Evolutionary conservation across 108 stramenopile species (phyloP), one percentile per base, ranked within the genome.

Genomic region (Fragilariopsis cylindrus): DNA sequence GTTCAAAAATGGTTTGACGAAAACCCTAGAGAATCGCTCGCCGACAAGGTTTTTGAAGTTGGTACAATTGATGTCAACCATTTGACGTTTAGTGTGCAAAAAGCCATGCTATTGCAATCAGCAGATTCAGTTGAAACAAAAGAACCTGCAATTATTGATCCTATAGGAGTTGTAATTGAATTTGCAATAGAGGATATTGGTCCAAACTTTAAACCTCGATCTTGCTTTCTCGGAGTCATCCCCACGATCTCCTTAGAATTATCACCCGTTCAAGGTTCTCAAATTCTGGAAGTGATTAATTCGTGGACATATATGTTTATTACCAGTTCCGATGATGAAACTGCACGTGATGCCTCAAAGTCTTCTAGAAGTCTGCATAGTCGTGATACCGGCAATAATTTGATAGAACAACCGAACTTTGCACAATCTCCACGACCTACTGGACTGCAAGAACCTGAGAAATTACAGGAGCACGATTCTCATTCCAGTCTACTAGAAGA

Each of bases 181-280:
- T 81, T 91, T 69, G 94, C 88, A 30, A 65, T 95, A 7, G 90
- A 91, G 65, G 80, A 72, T 50, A 75, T 69, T 3, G 65, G 76
- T 60, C 69, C 79, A 60, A 76, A 73, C 8, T 85, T 83, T 56
- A 69, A 71, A 40, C 88, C 90, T 55, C 85, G 89, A 42, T 76
- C 83, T 56, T 94, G 90, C 72, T 76, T 81, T 49, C 78, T 92
- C 77, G 93, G 90, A 4, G 85, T 86, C 50, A 70, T 94, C 40
- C 90, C 90, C 7, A 76, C 87, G 0, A 85, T 94, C 52, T 72
- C 71, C 49, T 48, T 92, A 52, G 53, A 70, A 9, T 8, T 91
- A 15, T 90, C 90, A 18, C 91, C 88, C 41, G 64, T 65, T 1
- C 86, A 90, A 74, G 74, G 86, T 5, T 68, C 80, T 11, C 75